Conservation (phyloP, 2,329 filamentous ascomycete genomes). For the Diaporthe sp. region DNA sequence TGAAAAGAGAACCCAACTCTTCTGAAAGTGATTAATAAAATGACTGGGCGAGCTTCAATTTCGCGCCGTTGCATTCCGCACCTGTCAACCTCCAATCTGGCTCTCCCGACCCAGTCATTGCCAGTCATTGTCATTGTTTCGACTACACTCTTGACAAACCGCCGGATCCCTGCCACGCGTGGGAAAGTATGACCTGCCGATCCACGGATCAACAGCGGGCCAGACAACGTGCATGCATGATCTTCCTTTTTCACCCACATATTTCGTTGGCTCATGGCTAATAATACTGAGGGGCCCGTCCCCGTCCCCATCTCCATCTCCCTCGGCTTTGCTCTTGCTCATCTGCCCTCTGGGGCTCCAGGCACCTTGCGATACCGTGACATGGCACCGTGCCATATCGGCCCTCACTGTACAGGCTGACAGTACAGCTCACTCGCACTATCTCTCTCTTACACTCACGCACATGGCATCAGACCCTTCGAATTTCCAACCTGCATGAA, state of each 20-base stretch:
- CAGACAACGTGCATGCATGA: constrained; percentile 23
- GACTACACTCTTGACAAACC: constrained; percentile 4
- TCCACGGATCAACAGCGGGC: constrained; percentile 26
- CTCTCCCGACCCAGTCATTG: neutral
- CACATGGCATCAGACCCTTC: constrained; percentile 16
- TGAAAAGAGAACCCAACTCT: neutral
- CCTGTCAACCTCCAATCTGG: constrained; percentile 4
- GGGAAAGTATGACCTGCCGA: constrained; percentile 14
- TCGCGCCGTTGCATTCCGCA: constrained; percentile 23
- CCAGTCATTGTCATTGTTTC: constrained; percentile 17
- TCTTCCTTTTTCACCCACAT: constrained; percentile 14
- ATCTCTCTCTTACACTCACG: neutral
- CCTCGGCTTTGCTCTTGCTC: neutral
- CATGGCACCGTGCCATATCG: neutral
- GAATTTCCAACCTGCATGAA: constrained; percentile 27
- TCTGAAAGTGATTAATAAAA: neutral
- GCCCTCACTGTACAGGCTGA: neutral
- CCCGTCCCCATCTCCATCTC: neutral
- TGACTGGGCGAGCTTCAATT: constrained; percentile 10
- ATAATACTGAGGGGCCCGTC: constrained; percentile 15
- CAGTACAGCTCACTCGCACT: neutral
- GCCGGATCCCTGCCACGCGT: constrained; percentile 7
- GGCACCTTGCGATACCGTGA: neutral
- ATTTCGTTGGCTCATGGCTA: constrained; percentile 27
- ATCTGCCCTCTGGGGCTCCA: neutral